Evolutionary conservation across 768 basidiomycete species (phyloP).

Genomic region (Hirschioporus abietinus): DNA sequence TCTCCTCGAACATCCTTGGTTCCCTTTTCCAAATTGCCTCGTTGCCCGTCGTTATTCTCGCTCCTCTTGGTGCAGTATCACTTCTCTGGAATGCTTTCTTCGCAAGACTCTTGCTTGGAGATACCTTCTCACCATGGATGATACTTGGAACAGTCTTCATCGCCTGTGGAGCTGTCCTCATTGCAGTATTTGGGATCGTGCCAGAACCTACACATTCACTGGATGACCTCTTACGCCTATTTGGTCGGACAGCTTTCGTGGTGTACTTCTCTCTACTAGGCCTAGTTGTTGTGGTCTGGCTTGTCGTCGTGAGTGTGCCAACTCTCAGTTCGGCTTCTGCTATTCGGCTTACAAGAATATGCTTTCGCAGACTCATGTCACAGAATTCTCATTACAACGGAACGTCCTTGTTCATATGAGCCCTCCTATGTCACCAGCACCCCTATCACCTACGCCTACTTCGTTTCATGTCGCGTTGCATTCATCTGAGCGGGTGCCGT

Average conservation of each 20-base stretch:
- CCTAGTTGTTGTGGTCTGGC: slow-evolving; percentile 48
- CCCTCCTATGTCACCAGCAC: slow-evolving; percentile 34
- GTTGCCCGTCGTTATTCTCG: slow-evolving; percentile 90
- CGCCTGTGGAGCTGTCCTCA: slow-evolving; percentile 81
- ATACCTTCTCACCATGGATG: slow-evolving; percentile 81
- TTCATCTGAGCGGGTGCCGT: slow-evolving; percentile 16
- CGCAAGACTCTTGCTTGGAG: slow-evolving; percentile 77
- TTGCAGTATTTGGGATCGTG: slow-evolving; percentile 89
- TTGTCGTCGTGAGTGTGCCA: slow-evolving; percentile 51
- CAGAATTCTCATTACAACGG: slow-evolving; percentile 58
- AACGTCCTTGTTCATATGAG: slow-evolving; percentile 29
- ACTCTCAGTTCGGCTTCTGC: slow-evolving; percentile 1
- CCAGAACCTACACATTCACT: slow-evolving; percentile 82
- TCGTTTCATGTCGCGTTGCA: slow-evolving; percentile 11
- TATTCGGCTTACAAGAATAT: slow-evolving; percentile 1
- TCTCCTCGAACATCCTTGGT: slow-evolving; percentile 82
- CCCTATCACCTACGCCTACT: slow-evolving; percentile 17
- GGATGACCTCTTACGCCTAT: slow-evolving; percentile 76
- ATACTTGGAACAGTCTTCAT: slow-evolving; percentile 84
- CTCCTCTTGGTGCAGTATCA: slow-evolving; percentile 87
- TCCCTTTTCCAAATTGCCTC: slow-evolving; percentile 91
- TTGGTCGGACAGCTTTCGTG: slow-evolving; percentile 71
- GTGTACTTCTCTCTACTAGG: slow-evolving; percentile 76
- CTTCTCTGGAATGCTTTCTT: slow-evolving; percentile 95
- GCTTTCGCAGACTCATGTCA: slow-evolving; percentile 57